Conservation (phyloP, 2,329 filamentous ascomycete species). For the Calonectria pseudoturangicola region DNA sequence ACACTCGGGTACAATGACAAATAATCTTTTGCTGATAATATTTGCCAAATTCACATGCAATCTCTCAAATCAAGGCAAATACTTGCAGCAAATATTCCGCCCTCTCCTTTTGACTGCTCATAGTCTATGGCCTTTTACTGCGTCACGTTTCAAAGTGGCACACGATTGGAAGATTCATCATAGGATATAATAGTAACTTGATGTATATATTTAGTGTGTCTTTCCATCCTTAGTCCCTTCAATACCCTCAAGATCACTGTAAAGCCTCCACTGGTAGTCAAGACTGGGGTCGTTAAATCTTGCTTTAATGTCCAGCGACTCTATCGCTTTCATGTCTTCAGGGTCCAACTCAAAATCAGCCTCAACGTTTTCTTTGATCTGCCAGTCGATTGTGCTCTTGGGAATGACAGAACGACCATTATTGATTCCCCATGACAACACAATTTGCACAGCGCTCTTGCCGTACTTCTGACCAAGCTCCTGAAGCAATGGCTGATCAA, state of each 20-base stretch:
- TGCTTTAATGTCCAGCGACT: conserved; percentile 31
- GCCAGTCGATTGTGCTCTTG: conserved; percentile 60
- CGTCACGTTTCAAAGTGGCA: no score
- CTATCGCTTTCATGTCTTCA: conserved; percentile 30
- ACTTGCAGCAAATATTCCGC: no score
- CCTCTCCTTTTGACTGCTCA: no score
- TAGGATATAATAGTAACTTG: no score
- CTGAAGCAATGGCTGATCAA: conserved; percentile 54
- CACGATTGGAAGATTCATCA: no score
- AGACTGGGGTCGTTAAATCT: conserved; percentile 38
- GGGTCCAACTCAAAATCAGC: conserved; percentile 35
- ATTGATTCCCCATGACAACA: conserved; percentile 59
- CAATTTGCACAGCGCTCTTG: conserved; percentile 58
- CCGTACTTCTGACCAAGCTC: conserved; percentile 54
- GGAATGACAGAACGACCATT: conserved; percentile 59
- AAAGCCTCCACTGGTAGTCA: conserved; percentile 37
- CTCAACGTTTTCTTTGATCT: conserved; percentile 51
- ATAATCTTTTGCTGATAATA: no score
- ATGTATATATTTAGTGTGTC: conserved; percentile 10
- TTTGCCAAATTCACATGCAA: no score
- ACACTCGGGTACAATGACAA: no score
- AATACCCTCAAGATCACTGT: conserved; percentile 40
- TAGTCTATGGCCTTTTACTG: no score
- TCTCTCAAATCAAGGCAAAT: no score
- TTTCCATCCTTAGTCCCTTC: conserved; percentile 26